Evolutionary conservation across 129 eudicot species (phyloP).

Genomic region (Sambucus nigra): DNA sequence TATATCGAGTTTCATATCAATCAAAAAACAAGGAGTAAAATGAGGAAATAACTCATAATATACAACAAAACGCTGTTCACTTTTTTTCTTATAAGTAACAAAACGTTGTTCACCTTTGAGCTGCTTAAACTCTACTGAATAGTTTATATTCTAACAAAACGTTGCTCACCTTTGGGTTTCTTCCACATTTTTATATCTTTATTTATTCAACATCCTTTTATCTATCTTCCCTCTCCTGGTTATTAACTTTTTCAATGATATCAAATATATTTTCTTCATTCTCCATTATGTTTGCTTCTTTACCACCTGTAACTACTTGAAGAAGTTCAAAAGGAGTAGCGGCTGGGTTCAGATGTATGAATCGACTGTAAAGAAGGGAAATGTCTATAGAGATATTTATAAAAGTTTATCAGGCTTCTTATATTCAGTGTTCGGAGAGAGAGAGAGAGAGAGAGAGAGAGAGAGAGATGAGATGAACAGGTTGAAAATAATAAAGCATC

Average conservation of each 20-base stretch:
- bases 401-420: too few relatives aligned
- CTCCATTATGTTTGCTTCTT: conserved; percentile 28
- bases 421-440: conserved; percentile 13
- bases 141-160: neutral
- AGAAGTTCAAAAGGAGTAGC: conserved; percentile 63
- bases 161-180: neutral
- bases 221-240: conserved; percentile 1
- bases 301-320: conserved; percentile 30
- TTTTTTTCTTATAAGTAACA: too few relatives aligned
- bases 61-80: too few relatives aligned
- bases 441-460: conserved; percentile 16
- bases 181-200: neutral
- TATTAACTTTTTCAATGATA: neutral
- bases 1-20: neutral
- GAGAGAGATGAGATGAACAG: conserved; percentile 31
- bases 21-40: neutral
- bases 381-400: too few relatives aligned
- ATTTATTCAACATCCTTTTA: neutral
- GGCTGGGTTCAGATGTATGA: conserved; percentile 81
- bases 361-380: too few relatives aligned
- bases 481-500: too few relatives aligned
- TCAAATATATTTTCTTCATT: conserved; percentile 10
- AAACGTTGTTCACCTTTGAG: neutral
- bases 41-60: too few relatives aligned
- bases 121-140: conserved; percentile 8